Conservation (phyloP, 2,329 filamentous ascomycete genomes). For the Dichotomopilus funicola region DNA sequence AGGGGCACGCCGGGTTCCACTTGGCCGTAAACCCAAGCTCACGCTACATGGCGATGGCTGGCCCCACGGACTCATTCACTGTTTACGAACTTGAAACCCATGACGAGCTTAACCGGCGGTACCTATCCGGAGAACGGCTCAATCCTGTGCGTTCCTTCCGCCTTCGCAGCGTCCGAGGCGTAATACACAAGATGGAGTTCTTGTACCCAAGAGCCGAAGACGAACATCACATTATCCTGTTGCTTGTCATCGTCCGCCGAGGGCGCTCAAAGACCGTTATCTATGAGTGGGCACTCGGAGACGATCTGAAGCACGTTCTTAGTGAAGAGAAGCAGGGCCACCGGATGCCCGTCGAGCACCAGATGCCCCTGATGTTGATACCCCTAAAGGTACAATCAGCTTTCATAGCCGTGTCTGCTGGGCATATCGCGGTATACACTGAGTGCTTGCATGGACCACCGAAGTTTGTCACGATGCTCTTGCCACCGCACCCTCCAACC, state of each 20-base stretch:
- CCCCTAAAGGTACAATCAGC: slow-evolving; percentile 64
- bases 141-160: slow-evolving; percentile 49
- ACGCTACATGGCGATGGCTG: slow-evolving; percentile 61
- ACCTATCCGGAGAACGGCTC: slow-evolving; percentile 38
- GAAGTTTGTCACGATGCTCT: slow-evolving; percentile 39
- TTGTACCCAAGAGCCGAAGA: slow-evolving; percentile 64
- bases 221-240: slow-evolving; percentile 65
- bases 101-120: slow-evolving; percentile 44
- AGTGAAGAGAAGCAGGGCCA: slow-evolving; percentile 43
- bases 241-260: slow-evolving; percentile 53
- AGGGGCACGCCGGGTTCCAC: slow-evolving; percentile 54
- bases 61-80: slow-evolving; percentile 62
- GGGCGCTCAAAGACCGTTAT: slow-evolving; percentile 47
- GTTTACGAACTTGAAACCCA: slow-evolving; percentile 63
- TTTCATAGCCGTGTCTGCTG: slow-evolving; percentile 61
- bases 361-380: slow-evolving; percentile 63
- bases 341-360: slow-evolving; percentile 43
- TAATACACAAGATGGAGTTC: slow-evolving; percentile 84
- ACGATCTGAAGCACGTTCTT: slow-evolving; percentile 41
- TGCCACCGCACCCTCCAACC: slow-evolving; percentile 36
- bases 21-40: slow-evolving; percentile 74
- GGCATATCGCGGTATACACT: slow-evolving; percentile 50
- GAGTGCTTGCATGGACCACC: slow-evolving; percentile 47
- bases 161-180: slow-evolving; percentile 52
- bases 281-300: slow-evolving; percentile 55